A percentile compares a stretch with the other conserved stretches of the same genome.
These are phyloP conservation scores for Tardiomyces blankii DNA, from an alignment of 1,139 yeast species.

Conservation along the genomic window DNA sequence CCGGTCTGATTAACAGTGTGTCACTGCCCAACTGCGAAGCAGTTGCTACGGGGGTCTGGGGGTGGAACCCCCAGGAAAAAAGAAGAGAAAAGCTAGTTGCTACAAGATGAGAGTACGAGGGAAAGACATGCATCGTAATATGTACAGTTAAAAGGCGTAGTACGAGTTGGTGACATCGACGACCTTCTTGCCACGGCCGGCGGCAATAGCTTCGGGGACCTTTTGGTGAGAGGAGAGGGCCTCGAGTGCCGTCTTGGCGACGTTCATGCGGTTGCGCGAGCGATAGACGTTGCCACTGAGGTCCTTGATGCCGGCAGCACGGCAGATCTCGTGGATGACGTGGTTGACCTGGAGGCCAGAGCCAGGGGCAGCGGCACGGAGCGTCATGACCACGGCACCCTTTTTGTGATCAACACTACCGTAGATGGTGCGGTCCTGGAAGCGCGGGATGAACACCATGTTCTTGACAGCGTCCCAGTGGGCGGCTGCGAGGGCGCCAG, in stretches of 20 bases:
- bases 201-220: constrained; percentile 78
- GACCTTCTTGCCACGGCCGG: constrained; percentile 88
- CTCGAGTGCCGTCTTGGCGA: constrained; percentile 80
- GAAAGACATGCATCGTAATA: not conserved
- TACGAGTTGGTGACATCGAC: constrained; percentile 88
- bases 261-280: constrained; percentile 91
- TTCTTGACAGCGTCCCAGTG: constrained; percentile 93
- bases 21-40: too few species aligned
- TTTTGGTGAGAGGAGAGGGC: constrained; percentile 70
- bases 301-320: constrained; percentile 91
- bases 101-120: too few species aligned
- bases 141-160: constrained; percentile 29
- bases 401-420: constrained; percentile 76
- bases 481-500: constrained; percentile 73
- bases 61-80: too few species aligned
- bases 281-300: constrained; percentile 84
- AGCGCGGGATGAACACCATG: constrained; percentile 69
- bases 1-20: too few species aligned
- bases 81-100: too few species aligned
- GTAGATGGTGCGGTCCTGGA: constrained; percentile 82
- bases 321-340: constrained; percentile 83
- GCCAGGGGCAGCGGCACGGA: constrained; percentile 88
- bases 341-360: constrained; percentile 91
- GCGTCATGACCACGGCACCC: constrained; percentile 75
- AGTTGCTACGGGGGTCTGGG: too few species aligned